phyloP scores from a whole-genome alignment of 2,329 filamentous ascomycete genomes.

The Diaporthe citri region DNA sequence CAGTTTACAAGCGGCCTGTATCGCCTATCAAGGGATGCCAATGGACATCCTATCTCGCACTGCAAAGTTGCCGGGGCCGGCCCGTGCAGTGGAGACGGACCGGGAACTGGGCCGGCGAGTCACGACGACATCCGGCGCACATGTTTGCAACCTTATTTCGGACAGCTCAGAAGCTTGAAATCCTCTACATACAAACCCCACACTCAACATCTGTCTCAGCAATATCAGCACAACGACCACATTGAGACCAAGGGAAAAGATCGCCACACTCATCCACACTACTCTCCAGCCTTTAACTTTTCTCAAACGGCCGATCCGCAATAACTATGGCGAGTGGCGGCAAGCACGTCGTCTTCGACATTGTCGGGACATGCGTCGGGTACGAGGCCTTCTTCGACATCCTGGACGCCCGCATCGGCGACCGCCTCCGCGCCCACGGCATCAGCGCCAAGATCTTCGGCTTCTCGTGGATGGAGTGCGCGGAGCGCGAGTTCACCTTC shows the following conservation, averaged over 20 bases:
- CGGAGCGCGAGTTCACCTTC: constrained; percentile 64
- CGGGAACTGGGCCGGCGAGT: constrained; percentile 25
- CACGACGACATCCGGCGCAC: constrained; percentile 5
- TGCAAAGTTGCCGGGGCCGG: constrained; percentile 30
- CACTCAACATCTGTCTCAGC: constrained; percentile 1
- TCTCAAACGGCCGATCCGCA: background rate
- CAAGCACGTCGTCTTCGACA: constrained; percentile 63
- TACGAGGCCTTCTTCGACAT: constrained; percentile 58
- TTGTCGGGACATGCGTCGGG: constrained; percentile 65
- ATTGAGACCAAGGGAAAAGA: background rate
- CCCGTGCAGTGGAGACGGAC: constrained; percentile 27
- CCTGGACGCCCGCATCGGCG: constrained; percentile 57
- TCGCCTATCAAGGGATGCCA: background rate
- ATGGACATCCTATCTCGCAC: constrained; percentile 30
- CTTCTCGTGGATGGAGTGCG: constrained; percentile 59
- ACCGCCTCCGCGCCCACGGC: constrained; percentile 52
- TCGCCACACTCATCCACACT: background rate
- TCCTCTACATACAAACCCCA: background rate
- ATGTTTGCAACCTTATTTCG: constrained; percentile 1
- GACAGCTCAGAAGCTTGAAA: background rate
- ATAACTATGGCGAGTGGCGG: constrained; percentile 35
- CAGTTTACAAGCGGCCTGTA: background rate
- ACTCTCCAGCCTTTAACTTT: no score
- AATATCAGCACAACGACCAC: background rate
- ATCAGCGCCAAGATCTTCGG: constrained; percentile 59